Base-by-base conservation (phyloP, 306 rosid species). In the Alnus rubra region DNA sequence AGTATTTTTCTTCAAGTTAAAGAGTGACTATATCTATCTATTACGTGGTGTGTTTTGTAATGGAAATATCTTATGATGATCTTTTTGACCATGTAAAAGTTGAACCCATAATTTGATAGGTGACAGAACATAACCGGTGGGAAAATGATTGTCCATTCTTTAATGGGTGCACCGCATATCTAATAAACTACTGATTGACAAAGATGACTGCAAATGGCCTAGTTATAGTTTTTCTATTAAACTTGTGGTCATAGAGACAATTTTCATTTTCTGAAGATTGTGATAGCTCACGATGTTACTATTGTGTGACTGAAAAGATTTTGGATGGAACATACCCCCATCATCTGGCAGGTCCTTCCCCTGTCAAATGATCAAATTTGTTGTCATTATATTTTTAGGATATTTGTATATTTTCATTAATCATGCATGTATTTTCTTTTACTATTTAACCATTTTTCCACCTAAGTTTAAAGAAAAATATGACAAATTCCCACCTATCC, bases 41-140 rank as follows among this genome's bases (percentile, higher is more conserved):
- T 79, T 58, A 28, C 58, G 39, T 19, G 33, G 59, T 58, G 16
- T 15, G 76, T 7, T 62, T 71, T 42, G 39, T 55, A 31, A n/a
- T 31, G 35, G 35, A 28, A 52, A 47, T 3, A 65, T 47, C 49
- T 12, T 70, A 18, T 58, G 47, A 50, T 50, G 37, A 16, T 47
- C 7, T 45, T 47, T 19, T 52, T 64, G 48, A 45, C 51, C 4
- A 75, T 37, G 31, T 64, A 28, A 74, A 67, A 54, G 59, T 55
- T 62, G 71, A 79, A 74, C 68, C 72, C 76, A 52, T 71, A 5
- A 47, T 54, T 78, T 70, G 70, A 59, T 62, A 16, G 55, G 70
- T 70, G 63, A 73, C 28, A 37, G 37, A 76, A 63, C 45, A 15
- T 73, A 18, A 63, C 58, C 68, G 9, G 49, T 30, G n/a, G 53